Percentiles rank a stretch among this genome's conserved stretches.
These are phyloP conservation scores for Hyphopichia khmerensis DNA, from an alignment of 1,139 yeast genomes.

Conservation along the genomic window DNA sequence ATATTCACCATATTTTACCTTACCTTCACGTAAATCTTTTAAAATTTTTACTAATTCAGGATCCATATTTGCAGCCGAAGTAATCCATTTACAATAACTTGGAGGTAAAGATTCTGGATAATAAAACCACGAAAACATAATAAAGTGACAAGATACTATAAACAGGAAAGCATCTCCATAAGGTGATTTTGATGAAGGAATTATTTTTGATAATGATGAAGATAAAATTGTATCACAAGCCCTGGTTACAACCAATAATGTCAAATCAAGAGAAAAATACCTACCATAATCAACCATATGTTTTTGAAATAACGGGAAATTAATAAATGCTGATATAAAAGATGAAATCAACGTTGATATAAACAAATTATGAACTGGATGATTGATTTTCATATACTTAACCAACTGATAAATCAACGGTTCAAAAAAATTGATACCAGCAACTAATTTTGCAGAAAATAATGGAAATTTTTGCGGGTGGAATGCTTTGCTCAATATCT, in stretches of 20 bases:
- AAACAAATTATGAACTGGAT: constrained; percentile 22
- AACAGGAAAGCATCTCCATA: constrained; percentile 32
- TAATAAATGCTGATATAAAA: constrained; percentile 24
- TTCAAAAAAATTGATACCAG: constrained; percentile 32
- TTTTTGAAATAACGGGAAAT: constrained; percentile 31
- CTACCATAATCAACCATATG: constrained; percentile 30
- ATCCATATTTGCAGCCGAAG: constrained; percentile 44
- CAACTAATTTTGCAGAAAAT: constrained; percentile 30
- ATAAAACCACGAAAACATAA: constrained; percentile 39
- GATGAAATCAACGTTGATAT: constrained; percentile 30
- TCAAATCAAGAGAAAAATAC: constrained; percentile 32
- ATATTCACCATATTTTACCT: constrained; percentile 25
- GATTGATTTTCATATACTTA: constrained; percentile 9
- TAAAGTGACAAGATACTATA: constrained; percentile 25
- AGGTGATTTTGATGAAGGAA: constrained; percentile 12
- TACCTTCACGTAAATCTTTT: constrained; percentile 21
- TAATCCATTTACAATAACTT: constrained; percentile 38
- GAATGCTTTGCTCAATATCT: constrained; percentile 19
- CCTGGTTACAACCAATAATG: constrained; percentile 34
- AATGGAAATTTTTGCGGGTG: constrained; percentile 32
- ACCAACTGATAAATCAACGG: constrained; percentile 23
- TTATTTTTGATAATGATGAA: constrained; percentile 18
- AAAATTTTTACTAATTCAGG: constrained; percentile 25
- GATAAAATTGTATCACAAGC: constrained; percentile 35
- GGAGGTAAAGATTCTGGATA: constrained; percentile 32